A percentile compares a stretch with the other conserved stretches of the same genome.
Conservation (phyloP, 2,329 filamentous ascomycete genomes). For the Colletotrichum spaethianum region DNA sequence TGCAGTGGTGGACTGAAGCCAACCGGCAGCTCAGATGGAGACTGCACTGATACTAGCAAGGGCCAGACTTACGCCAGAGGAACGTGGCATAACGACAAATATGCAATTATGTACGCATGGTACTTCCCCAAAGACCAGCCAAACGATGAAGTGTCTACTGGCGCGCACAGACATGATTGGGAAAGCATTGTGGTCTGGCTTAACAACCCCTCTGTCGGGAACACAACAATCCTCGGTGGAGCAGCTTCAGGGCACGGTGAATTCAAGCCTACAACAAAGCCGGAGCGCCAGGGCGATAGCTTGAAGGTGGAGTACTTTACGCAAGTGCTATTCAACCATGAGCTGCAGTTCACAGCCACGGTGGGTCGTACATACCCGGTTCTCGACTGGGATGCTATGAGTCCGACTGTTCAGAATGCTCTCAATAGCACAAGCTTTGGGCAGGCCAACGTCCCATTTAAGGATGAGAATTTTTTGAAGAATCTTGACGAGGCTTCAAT, state of each 20-base stretch:
- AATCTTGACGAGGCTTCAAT: slow-evolving; percentile 27
- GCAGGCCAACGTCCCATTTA: slow-evolving; percentile 58
- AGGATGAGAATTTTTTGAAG: slow-evolving; percentile 45
- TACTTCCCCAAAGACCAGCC: slow-evolving; percentile 63
- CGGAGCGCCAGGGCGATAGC: slow-evolving; percentile 43
- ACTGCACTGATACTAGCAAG: slow-evolving; percentile 49
- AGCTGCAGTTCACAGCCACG: slow-evolving; percentile 52
- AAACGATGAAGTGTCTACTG: slow-evolving; percentile 44
- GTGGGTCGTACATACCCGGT: slow-evolving; percentile 56
- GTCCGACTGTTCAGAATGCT: slow-evolving; percentile 51
- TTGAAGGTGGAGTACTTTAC: slow-evolving; percentile 53
- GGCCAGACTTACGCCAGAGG: slow-evolving; percentile 57
- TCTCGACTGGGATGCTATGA: slow-evolving; percentile 60
- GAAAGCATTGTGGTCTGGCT: slow-evolving; percentile 54
- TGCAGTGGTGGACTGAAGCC: slow-evolving; percentile 53
- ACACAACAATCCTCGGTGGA: slow-evolving; percentile 52
- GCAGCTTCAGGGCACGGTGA: slow-evolving; percentile 55
- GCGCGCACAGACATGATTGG: slow-evolving; percentile 59
- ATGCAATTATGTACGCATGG: slow-evolving; percentile 60
- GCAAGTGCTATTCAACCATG: slow-evolving; percentile 52
- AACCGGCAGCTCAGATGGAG: slow-evolving; percentile 48
- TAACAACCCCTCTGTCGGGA: slow-evolving; percentile 44
- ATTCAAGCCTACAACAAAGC: slow-evolving; percentile 47
- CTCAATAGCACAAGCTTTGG: slow-evolving; percentile 58
- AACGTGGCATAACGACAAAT: slow-evolving; percentile 46